Percentiles rank a stretch among this genome's conserved stretches.
These are phyloP conservation scores for Starmera pachycereana DNA, from an alignment of 805 yeast genomes.

Conservation along the genomic window DNA sequence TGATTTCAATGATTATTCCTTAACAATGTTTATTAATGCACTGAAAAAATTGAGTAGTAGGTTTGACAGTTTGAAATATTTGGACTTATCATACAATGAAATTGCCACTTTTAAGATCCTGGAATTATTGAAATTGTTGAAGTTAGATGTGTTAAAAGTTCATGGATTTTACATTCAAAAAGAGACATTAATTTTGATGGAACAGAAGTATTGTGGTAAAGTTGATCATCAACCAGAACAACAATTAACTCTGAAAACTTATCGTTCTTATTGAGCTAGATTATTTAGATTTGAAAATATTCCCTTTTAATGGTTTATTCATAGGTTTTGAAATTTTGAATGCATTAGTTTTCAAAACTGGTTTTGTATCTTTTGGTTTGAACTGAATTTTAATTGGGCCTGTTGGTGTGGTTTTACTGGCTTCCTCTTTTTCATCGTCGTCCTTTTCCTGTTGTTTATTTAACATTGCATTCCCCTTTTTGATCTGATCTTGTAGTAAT, in stretches of 20 bases:
- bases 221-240: slow-evolving; percentile 14
- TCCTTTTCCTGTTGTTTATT: slow-evolving; percentile 1
- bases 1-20: slow-evolving; percentile 14
- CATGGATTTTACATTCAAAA: slow-evolving; percentile 14
- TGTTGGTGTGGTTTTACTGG: not conserved
- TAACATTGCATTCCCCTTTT: slow-evolving; percentile 23
- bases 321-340: slow-evolving; percentile 12
- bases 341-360: slow-evolving; percentile 5
- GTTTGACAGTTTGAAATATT: slow-evolving; percentile 3
- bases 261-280: not conserved
- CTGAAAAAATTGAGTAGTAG: slow-evolving; percentile 1
- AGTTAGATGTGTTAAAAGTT: slow-evolving; percentile 7
- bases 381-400: slow-evolving; percentile 8
- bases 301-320: slow-evolving; percentile 3
- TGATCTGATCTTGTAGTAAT: slow-evolving; percentile 43
- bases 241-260: slow-evolving; percentile 1
- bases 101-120: slow-evolving; percentile 12
- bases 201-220: slow-evolving; percentile 6
- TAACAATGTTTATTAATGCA: slow-evolving; percentile 7
- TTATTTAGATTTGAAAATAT: slow-evolving; percentile 7
- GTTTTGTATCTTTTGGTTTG: not conserved
- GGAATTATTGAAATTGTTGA: slow-evolving; percentile 5
- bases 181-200: slow-evolving; percentile 12
- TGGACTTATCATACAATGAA: slow-evolving; percentile 17
- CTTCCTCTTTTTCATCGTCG: not conserved